These are phyloP conservation scores for Hyparrhenia diplandra DNA, from an alignment of 176 grass and related monocot genomes.

Conservation along the genomic window DNA sequence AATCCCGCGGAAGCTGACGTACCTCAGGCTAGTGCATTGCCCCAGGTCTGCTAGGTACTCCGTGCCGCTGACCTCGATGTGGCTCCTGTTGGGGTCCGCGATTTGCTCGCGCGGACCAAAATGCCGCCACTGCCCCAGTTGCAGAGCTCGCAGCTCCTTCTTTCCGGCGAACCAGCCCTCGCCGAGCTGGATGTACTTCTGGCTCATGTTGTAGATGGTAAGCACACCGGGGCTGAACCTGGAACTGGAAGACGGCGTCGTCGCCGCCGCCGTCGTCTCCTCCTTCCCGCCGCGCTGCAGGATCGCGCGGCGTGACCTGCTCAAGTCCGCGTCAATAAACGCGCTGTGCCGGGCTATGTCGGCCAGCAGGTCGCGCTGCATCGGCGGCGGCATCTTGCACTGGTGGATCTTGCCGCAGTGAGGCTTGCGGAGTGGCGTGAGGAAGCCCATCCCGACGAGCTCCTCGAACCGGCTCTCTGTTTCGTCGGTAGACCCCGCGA, in stretches of 20 bases:
- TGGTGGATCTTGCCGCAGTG: not conserved
- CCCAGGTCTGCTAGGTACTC: slow-evolving; percentile 8
- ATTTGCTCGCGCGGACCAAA: not conserved
- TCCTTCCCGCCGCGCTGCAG: not conserved
- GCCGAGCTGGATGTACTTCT: slow-evolving; percentile 26
- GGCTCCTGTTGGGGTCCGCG: slow-evolving; percentile 1
- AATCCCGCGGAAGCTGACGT: slow-evolving; percentile 39
- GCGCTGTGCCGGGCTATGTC: not conserved
- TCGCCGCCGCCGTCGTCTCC: not conserved
- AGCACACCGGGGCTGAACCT: not conserved
- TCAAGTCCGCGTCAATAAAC: slow-evolving; percentile 24
- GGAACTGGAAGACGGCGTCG: not conserved
- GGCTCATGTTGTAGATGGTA: slow-evolving; percentile 30
- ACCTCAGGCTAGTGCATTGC: slow-evolving; percentile 35
- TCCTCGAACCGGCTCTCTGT: slow-evolving; percentile 7
- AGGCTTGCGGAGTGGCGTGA: not conserved
- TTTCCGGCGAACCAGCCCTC: slow-evolving; percentile 21
- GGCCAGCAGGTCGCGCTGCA: not conserved
- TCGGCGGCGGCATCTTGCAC: slow-evolving; percentile 26
- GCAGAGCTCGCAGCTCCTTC: slow-evolving; percentile 28
- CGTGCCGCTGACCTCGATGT: slow-evolving; percentile 10
- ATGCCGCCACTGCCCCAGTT: slow-evolving; percentile 34
- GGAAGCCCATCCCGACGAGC: slow-evolving; percentile 15
- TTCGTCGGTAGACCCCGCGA: not conserved
- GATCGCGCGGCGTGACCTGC: not conserved